Percentiles rank a stretch among this genome's conserved stretches.
phyloP scores from a whole-genome alignment of 345 rosid genomes.

The Tarenaya hassleriana region DNA sequence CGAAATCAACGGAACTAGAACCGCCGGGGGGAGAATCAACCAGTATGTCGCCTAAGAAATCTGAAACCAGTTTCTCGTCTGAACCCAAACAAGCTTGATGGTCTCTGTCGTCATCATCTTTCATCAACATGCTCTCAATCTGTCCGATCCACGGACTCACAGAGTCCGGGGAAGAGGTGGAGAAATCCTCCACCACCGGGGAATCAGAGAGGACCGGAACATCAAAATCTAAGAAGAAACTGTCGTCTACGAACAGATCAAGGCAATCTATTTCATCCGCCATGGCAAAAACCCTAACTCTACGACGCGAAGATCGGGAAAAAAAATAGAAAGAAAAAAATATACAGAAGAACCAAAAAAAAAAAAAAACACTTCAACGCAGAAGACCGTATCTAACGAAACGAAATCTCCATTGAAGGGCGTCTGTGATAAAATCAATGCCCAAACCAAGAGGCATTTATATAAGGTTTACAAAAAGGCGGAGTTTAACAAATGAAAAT shows the following conservation, averaged over 20 bases:
- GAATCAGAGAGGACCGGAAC: conserved; percentile 11
- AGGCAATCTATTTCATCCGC: conserved; percentile 31
- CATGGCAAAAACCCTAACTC: conserved; percentile 16
- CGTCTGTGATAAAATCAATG: neutral
- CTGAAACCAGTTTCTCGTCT: conserved; percentile 18
- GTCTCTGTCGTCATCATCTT: conserved; percentile 30
- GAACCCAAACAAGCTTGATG: conserved; percentile 11
- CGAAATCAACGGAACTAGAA: conserved; percentile 16
- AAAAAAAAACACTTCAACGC: neutral
- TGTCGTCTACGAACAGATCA: conserved; percentile 18
- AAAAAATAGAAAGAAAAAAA: neutral
- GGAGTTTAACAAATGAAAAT: neutral
- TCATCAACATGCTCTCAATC: conserved; percentile 46
- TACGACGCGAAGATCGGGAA: neutral
- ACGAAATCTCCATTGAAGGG: neutral
- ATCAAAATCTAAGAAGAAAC: conserved; percentile 18
- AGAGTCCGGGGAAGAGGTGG: conserved; percentile 28
- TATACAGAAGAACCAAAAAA: neutral
- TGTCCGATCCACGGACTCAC: conserved; percentile 37
- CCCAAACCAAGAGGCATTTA: neutral
- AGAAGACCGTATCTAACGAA: neutral
- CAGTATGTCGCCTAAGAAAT: conserved; percentile 39
- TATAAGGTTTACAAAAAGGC: neutral
- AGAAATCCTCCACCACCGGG: conserved; percentile 1
- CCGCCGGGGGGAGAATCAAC: conserved; percentile 33